A percentile compares a stretch with the other conserved stretches of the same genome.
Evolutionary conservation across 495 filamentous ascomycete genomes (phyloP).

Genomic region (Hypoxylon trugodes): DNA sequence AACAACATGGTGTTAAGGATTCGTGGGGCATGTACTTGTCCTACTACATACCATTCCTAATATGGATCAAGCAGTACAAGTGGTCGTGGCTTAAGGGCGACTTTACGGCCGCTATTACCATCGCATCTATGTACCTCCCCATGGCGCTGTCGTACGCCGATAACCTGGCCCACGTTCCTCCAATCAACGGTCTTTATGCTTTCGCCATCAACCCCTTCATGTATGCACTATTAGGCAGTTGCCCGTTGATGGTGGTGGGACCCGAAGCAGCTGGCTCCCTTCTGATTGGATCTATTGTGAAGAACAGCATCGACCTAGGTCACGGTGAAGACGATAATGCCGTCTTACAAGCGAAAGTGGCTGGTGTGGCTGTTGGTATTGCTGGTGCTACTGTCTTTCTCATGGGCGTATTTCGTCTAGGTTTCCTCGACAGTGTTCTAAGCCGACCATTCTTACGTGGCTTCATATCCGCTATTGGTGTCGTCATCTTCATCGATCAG

Average conservation of each 20-base stretch:
- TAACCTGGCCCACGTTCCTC: slow-evolving; percentile 91
- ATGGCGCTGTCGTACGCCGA: slow-evolving; percentile 95
- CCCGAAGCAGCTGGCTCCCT: slow-evolving; percentile 95
- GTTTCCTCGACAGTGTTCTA: slow-evolving; percentile 93
- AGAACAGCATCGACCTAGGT: slow-evolving; percentile 75
- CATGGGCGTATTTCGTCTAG: slow-evolving; percentile 84
- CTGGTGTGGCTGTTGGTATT: slow-evolving; percentile 88
- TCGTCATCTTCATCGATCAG: slow-evolving; percentile 96
- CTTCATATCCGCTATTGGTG: slow-evolving; percentile 95
- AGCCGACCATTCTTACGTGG: slow-evolving; percentile 91
- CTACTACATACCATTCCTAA: slow-evolving; percentile 91
- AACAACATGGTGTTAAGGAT: slow-evolving; percentile 67
- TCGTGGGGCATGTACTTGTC: slow-evolving; percentile 75
- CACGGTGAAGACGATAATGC: slow-evolving; percentile 75
- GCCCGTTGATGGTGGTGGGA: slow-evolving; percentile 91
- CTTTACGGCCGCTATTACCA: slow-evolving; percentile 83
- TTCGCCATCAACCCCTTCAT: slow-evolving; percentile 91
- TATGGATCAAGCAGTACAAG: slow-evolving; percentile 86
- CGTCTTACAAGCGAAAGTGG: slow-evolving; percentile 76
- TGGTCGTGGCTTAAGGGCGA: slow-evolving; percentile 86
- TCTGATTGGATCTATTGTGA: slow-evolving; percentile 86
- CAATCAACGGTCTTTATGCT: slow-evolving; percentile 93
- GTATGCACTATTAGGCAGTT: slow-evolving; percentile 90
- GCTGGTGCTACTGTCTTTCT: slow-evolving; percentile 85
- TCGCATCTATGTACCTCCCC: slow-evolving; percentile 97